Base-by-base conservation (phyloP, 768 basidiomycete genomes). In the Hydnomerulius pinastri region DNA sequence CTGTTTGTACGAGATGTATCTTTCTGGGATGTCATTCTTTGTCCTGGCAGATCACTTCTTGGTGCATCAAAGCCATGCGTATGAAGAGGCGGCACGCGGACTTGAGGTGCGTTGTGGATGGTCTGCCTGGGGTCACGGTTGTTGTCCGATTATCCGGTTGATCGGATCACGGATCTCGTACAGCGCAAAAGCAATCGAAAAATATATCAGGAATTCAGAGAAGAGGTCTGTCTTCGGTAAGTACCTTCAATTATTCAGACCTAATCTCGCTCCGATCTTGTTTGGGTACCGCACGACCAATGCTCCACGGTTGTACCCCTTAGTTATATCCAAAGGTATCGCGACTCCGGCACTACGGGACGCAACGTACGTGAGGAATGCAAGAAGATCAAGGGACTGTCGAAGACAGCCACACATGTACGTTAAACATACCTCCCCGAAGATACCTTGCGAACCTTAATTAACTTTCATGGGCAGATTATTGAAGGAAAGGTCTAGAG, bases 1-100 rank as follows among this genome's bases (percentile, higher is more conserved):
- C 9, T 94, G 92, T 63, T 76, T 93, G 30, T 93, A 87, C 63
- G 92, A 92, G 66, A 90, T 95, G 82, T 92, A 91, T 70, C 73
- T 95, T 6, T 85, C 90, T 11, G 92, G 92, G 3, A 79, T 92
- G 32, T 84, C 84, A 20, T 93, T 83, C 68, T 90, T 86, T 63
- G 89, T 95, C 23, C 78, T 94, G 11, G 74, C 86, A 10, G 90
- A 94, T 65, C 90, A 95, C 67, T 95, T 94, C 61, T 74, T 95
- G 53, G 82, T 93, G 42, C 92, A 94, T 65, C 91, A 92, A 72
- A 90, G 83, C 54, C 92, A 93, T 60, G 68, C 73, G 17, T 93
- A 92, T 59, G 88, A 90, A 64, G 90, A 92, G 65, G 74, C 76
- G 44, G 82, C 81, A 12, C 77, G 92, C 5, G 80, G 79, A 58